Evolutionary conservation across 176 grass and related monocot species (phyloP).

Genomic region (Bonia amplexicaulis): DNA sequence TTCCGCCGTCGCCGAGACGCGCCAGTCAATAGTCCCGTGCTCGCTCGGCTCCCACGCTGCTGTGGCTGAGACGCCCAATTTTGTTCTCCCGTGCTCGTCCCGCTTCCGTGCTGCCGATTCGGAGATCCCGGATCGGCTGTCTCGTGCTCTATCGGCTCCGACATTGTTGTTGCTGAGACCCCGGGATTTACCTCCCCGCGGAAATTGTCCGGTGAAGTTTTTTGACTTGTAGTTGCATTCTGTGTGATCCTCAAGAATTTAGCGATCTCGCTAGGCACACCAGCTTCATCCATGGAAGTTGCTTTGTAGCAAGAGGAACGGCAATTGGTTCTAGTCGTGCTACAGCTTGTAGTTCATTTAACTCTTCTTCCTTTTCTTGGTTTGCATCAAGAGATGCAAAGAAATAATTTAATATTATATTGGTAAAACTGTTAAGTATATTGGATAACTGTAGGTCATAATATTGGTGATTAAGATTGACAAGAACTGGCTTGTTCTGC

Average conservation of each 20-base stretch:
- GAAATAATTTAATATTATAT: background rate
- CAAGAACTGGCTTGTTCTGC: background rate
- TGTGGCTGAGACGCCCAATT: background rate
- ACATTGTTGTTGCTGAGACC: background rate
- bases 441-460: background rate
- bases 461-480: background rate
- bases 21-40: background rate
- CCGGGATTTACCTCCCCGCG: background rate
- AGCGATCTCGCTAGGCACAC: background rate
- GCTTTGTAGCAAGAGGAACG: background rate
- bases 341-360: background rate
- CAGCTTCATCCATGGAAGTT: background rate
- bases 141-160: background rate
- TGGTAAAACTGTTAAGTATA: background rate
- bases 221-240: background rate
- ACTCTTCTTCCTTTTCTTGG: background rate
- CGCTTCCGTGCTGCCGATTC: background rate
- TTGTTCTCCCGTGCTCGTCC: slow-evolving; percentile 7
- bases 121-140: background rate
- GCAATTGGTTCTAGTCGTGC: background rate
- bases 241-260: background rate
- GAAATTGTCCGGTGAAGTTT: background rate
- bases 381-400: background rate
- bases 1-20: slow-evolving; percentile 22
- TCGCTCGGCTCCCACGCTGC: background rate